Evolutionary conservation across 2,329 filamentous ascomycete genomes (phyloP).

Genomic region (Epichloe aotearoae): DNA sequence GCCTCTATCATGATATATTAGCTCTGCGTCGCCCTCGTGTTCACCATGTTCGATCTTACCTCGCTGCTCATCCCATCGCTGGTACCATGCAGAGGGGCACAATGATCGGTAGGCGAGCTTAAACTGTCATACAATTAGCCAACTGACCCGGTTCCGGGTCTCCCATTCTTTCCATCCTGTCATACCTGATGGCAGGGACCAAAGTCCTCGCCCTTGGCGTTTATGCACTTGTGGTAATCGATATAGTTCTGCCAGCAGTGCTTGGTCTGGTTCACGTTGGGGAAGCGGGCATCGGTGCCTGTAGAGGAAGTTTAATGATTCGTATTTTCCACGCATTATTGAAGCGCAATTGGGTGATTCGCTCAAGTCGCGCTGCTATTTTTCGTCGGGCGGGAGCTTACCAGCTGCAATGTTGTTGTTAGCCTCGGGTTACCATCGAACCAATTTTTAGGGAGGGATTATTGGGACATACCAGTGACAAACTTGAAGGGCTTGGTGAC

Average conservation of each 20-base stretch:
- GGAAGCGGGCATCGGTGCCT: constrained; percentile 99
- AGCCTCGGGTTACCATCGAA: constrained; percentile 26
- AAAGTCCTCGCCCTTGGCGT: constrained; percentile 97
- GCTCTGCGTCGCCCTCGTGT: constrained; percentile 6
- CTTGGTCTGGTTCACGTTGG: constrained; percentile 97
- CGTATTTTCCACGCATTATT: constrained; percentile 5
- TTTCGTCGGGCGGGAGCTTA: constrained; percentile 19
- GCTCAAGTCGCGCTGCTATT: constrained; percentile 7
- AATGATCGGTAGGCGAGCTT: constrained; percentile 92
- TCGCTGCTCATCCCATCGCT: constrained; percentile 95
- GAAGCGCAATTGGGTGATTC: constrained; percentile 17
- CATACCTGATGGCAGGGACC: constrained; percentile 88
- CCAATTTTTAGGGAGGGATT: constrained; percentile 24
- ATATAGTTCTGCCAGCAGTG: constrained; percentile 99
- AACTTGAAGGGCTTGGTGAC: constrained; percentile 99
- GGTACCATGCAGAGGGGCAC: constrained; percentile 88
- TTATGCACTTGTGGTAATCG: constrained; percentile 99
- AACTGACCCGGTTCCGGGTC: constrained; percentile 4
- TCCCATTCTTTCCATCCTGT: background rate
- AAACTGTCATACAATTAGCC: constrained; percentile 48
- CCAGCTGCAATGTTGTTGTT: constrained; percentile 30
- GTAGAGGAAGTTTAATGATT: constrained; percentile 4
- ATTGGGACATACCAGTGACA: constrained; percentile 71
- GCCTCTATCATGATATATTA: constrained; percentile 35
- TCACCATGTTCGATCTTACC: constrained; percentile 41